Base-by-base conservation (phyloP, 1,284 basidiomycete genomes). In the Austropuccinia psidii region DNA sequence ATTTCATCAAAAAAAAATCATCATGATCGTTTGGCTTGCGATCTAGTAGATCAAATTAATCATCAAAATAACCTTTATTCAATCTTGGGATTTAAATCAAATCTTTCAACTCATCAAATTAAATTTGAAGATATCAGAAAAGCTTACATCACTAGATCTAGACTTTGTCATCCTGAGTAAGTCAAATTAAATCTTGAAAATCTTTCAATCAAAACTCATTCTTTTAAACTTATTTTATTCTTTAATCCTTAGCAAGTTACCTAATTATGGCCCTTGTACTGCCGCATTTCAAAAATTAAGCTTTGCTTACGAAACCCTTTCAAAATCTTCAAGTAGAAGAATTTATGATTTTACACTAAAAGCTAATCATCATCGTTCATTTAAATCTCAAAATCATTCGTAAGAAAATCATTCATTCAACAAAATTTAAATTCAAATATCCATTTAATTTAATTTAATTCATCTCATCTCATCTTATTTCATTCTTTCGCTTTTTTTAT, bases 261-360 rank as follows among this genome's bases (percentile, higher is more conserved):
- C 80, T 1, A 75, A 76, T 50, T 78, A 80, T 68, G 76, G 76
- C 6, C 75, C 77, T 9, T 79, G 79, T 17, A 80, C 79, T 13
- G 75, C 78, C 31, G 80, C 80, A 4, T 81, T 81, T 55, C 80
- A 81, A 68, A 80, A 80, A 74, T 77, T 81, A 15, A 77, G 77
- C 24, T 79, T 79, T 41, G 80, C 80, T 3, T 80, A 80, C 70
- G 77, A 79, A 69, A 79, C 79, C 0, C 75, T 81, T 0, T 80
- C 78, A 19, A 79, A 79, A 54, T 78, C 80, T 4, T 75, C 76
- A 1, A 77, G 77, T 7, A 73, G 79, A 8, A 76, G 77, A 49
- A 75, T 79, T 49, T 80, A 80, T 75, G 79, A 80, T 31, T 76
- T 80, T 8, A 78, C 76, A 4, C 74, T 76, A 17, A 43, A 76